These are phyloP conservation scores for Phytopythium aichiense DNA, from an alignment of 352 stramenopile genomes.

Conservation along the genomic window DNA sequence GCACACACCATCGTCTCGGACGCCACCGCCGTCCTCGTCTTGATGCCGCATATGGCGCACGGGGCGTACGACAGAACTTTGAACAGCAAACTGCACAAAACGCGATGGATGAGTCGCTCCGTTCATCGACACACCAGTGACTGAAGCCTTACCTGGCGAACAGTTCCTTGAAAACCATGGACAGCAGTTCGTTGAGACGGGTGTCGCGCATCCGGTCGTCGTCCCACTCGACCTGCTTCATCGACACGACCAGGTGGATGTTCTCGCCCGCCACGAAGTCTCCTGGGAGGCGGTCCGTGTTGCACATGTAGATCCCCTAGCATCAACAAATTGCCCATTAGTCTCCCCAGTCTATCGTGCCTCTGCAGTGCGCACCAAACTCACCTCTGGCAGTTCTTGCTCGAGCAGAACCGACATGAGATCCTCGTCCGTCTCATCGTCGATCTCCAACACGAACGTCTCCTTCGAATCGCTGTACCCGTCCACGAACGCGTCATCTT, in stretches of 20 bases:
- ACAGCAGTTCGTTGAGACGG: conserved; percentile 78
- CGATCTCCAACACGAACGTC: conserved; percentile 89
- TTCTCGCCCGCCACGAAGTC: conserved; percentile 70
- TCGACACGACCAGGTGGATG: conserved; percentile 82
- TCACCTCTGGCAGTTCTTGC: conserved; percentile 74
- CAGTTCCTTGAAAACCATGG: conserved; percentile 80
- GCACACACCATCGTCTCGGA: conserved; percentile 74
- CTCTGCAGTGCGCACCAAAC: not conserved
- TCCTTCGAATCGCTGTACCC: conserved; percentile 80
- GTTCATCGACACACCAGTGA: not conserved
- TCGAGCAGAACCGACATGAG: conserved; percentile 89
- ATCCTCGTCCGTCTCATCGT: conserved; percentile 92
- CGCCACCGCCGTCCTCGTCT: conserved; percentile 64
- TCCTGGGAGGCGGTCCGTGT: conserved; percentile 72
- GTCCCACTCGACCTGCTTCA: conserved; percentile 87
- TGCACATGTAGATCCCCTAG: conserved; percentile 84
- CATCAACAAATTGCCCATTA: not conserved
- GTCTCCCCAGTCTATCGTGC: not conserved
- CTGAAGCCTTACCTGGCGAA: conserved; percentile 63
- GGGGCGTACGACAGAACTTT: conserved; percentile 70
- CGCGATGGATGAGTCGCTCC: not conserved
- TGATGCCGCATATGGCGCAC: conserved; percentile 80
- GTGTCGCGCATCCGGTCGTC: conserved; percentile 86
- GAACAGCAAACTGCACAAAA: conserved; percentile 51
- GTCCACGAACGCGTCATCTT: conserved; percentile 77